phyloP scores from a whole-genome alignment of 2,329 filamentous ascomycete species.

The Graphilbum ipis-grandicollis region DNA sequence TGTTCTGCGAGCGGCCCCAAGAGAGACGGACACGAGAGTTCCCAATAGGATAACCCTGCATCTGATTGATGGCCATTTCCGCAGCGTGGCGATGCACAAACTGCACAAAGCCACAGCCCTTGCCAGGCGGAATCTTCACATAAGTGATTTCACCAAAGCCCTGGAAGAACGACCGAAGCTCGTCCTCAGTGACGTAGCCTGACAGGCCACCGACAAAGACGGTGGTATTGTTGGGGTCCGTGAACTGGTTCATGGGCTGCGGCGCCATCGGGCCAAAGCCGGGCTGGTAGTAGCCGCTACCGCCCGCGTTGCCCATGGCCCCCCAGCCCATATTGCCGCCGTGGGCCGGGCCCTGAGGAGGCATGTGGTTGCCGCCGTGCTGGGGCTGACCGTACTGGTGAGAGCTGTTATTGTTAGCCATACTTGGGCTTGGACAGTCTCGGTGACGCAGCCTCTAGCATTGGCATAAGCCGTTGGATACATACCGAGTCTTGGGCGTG shows the following conservation, averaged over 20 bases:
- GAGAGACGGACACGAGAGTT: slow-evolving; percentile 95
- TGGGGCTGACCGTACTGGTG: slow-evolving; percentile 22
- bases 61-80: slow-evolving; percentile 99
- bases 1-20: slow-evolving; percentile 98
- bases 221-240: slow-evolving; percentile 97
- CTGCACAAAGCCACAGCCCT: slow-evolving; percentile 97
- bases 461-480: background rate
- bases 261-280: slow-evolving; percentile 14
- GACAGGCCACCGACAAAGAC: slow-evolving; percentile 96
- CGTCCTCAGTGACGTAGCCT: slow-evolving; percentile 96
- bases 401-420: too few relatives aligned
- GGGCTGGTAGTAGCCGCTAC: slow-evolving; percentile 19
- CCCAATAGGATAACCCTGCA: slow-evolving; percentile 98
- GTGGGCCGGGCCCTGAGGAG: slow-evolving; percentile 20
- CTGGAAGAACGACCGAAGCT: slow-evolving; percentile 99
- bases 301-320: slow-evolving; percentile 6
- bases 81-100: slow-evolving; percentile 97
- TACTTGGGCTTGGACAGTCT: too few relatives aligned
- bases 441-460: too few relatives aligned
- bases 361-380: slow-evolving; percentile 20
- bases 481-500: slow-evolving; percentile 77
- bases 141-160: slow-evolving; percentile 99
- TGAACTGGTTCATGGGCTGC: slow-evolving; percentile 88
- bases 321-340: slow-evolving; percentile 25
- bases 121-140: slow-evolving; percentile 98